phyloP scores from a whole-genome alignment of 2,329 filamentous ascomycete genomes.

The Trichoderma koningii region DNA sequence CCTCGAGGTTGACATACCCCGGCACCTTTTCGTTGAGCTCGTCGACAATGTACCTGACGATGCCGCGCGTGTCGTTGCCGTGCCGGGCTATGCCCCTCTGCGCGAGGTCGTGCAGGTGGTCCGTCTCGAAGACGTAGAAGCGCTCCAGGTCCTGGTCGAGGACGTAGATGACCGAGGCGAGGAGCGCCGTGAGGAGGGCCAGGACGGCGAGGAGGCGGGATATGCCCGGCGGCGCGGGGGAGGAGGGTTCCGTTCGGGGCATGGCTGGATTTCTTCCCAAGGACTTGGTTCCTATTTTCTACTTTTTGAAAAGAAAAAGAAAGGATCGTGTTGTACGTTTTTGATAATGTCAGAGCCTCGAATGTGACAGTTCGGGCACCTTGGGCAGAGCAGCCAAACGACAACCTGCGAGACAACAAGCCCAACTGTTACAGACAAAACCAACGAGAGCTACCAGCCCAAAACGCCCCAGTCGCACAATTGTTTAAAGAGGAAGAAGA shows the following conservation, averaged over 20 bases:
- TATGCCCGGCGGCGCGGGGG: constrained; percentile 32
- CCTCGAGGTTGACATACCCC: constrained; percentile 64
- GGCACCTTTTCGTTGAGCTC: constrained; percentile 60
- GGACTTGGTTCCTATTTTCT: too few species aligned
- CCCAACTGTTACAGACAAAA: background rate
- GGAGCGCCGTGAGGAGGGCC: constrained; percentile 55
- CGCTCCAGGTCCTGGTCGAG: constrained; percentile 60
- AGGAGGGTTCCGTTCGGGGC: constrained; percentile 28
- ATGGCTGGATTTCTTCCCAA: background rate
- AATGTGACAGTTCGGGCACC: too few species aligned
- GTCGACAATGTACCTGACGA: constrained; percentile 69
- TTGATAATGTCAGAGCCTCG: too few species aligned
- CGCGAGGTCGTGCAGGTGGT: constrained; percentile 68
- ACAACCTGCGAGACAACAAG: too few species aligned
- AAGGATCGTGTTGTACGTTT: too few species aligned
- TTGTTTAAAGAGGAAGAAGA: background rate
- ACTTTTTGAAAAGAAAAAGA: background rate
- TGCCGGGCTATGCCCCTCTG: constrained; percentile 66
- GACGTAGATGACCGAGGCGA: constrained; percentile 56
- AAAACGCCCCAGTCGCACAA: background rate
- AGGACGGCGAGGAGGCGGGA: constrained; percentile 51
- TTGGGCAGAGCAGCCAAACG: too few species aligned
- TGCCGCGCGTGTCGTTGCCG: constrained; percentile 71
- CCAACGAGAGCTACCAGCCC: background rate
- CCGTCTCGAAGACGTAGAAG: constrained; percentile 76